phyloP scores from a whole-genome alignment of 139 green algal species.

The Chlamydomonas sp. region DNA sequence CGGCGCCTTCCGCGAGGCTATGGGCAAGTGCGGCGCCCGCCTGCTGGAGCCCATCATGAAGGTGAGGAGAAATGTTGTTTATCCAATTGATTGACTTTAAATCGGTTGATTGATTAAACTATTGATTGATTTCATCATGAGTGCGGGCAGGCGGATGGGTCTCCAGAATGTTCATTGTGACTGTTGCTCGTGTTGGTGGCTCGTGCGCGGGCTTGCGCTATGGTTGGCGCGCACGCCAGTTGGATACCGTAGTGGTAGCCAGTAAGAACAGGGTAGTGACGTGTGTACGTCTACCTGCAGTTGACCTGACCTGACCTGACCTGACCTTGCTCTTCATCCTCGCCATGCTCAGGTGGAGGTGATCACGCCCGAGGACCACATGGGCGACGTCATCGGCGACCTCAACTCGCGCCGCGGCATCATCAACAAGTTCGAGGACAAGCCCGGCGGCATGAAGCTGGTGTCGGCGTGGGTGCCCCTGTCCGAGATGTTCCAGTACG shows the following conservation, averaged over 20 bases:
- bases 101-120: no score
- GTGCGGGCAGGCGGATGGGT: not conserved
- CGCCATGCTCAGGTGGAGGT: conserved; percentile 83
- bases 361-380: conserved; percentile 94
- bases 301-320: no score
- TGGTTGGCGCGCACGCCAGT: not conserved
- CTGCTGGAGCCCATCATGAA: conserved; percentile 99
- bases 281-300: not conserved
- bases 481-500: conserved; percentile 98
- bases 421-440: conserved; percentile 93
- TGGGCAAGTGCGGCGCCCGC: conserved; percentile 88
- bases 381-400: conserved; percentile 98
- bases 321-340: not conserved
- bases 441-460: conserved; percentile 95
- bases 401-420: conserved; percentile 96
- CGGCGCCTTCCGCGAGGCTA: conserved; percentile 88
- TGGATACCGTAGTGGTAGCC: not conserved
- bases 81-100: no score
- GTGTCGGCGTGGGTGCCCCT: conserved; percentile 91
- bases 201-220: not conserved
- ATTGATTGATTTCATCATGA: no score
- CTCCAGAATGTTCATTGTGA: not conserved
- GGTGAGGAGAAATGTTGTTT: conserved; percentile 25
- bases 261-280: not conserved
- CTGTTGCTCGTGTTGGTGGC: not conserved